Base-by-base conservation (phyloP, 2,329 filamentous ascomycete genomes). In the Fusarium sp. region DNA sequence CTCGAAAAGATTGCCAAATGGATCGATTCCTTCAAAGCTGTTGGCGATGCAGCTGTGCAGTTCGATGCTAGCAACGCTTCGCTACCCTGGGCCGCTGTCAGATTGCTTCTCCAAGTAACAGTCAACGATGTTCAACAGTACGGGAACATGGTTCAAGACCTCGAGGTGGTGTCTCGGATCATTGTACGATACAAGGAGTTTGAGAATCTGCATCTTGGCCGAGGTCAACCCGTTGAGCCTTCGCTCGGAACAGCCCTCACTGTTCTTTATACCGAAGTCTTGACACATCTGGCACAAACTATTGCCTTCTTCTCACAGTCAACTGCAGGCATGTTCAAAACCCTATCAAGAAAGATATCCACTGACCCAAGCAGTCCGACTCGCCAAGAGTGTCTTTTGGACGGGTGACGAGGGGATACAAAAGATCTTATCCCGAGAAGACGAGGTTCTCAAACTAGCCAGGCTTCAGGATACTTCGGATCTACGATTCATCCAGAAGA, bases 1-100 rank as follows among this genome's bases (percentile, higher is more conserved):
- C 42, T 71, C 0, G 51, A 44, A n/a, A 69, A 71, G 42, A 55
- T 48, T 5, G 61, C 51, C 1, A 69, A 65, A 28, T 69, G 65
- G 68, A 42, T 65, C 13, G 30, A 60, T 7, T 47, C 42, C 28
- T 69, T 71, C 51, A 65, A 69, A 26, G 50, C 33, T 0, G 61
- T 67, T 3, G 51, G 60, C n/a, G 53, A 67, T 6, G 44, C 31
- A 9, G 51, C 33, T 10, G 64, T 64, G 14, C 53, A 58, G 30
- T 67, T 59, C 33, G 65, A 67, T 31, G 39, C 60, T 14, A 44
- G 12, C 20, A 56, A 54, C 53, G 45, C 60, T 39, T 48, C 60
- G 13, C 53, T 59, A 20, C 60, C 53, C n/a, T 67, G 51, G 61
- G 65, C 61, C 18, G 61, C 54, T n/a, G 36, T 65, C 9, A 38